Base-by-base conservation (phyloP, 2,329 filamentous ascomycete species). In the Lachnellula willkommii region DNA sequence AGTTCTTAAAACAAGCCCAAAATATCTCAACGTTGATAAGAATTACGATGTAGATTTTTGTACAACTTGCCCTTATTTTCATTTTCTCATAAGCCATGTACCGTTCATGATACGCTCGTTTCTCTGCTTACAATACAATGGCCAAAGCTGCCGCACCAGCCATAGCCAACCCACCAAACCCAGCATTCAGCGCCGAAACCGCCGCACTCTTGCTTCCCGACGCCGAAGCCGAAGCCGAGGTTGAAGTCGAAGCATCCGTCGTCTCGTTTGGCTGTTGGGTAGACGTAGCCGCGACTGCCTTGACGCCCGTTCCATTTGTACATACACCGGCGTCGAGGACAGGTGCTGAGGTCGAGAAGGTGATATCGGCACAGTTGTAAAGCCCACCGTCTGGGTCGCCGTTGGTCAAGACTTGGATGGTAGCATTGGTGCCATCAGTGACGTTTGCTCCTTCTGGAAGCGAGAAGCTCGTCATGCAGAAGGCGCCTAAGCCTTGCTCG, bases 361-460 rank as follows among this genome's bases (percentile, higher is more conserved):
- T 84, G 61, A 92, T 81, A 65, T 92, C 88, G 66, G 87, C 85
- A 71, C 89, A 93, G 71, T 86, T 88, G 72, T 90, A 91, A 32
- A 91, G 73, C 11, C 86, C 84, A 26, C 78, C 79, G 26, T 75
- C 78, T 3, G 75, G 75, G 40, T 81, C 77, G 35, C 82, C 84
- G 51, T 83, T 77, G 2, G 83, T 87, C 39, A 90, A 77, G 50
- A 91, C 82, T 73, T 91, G 88, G 54, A 92, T 75, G 12, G 83
- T 87, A 11, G 80, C 88, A 49, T 80, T 77, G 62, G 79, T 79
- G 46, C 88, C 88, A 26, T 88, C 82, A 22, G 70, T 72, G 51
- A 78, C 75, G 42, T 61, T 61, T 20, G 82, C 60, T 4, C 72
- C 73, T 9, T 66, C 63, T 5, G 83, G 82, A 7, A 87, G 70